Evolutionary conservation across 257 asterid species (phyloP).

Genomic region (Rauvolfia tetraphylla): DNA sequence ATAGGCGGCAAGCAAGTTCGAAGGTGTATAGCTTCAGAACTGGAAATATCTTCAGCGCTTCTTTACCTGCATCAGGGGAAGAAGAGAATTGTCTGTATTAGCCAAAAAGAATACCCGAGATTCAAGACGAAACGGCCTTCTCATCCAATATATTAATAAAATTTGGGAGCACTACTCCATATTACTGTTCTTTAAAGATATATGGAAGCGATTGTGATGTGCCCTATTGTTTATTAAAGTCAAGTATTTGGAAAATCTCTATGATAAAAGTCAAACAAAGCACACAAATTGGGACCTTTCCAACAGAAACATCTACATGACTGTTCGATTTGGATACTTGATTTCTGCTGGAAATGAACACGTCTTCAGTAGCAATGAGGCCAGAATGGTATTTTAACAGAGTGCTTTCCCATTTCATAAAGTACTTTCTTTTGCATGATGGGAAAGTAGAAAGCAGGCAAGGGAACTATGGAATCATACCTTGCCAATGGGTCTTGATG

Average conservation of each 20-base stretch:
- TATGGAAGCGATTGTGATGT: background rate
- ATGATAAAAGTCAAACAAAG: background rate
- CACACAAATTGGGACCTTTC: too few relatives aligned
- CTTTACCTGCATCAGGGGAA: constrained; percentile 33
- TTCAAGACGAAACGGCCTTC: too few relatives aligned
- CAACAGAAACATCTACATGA: too few relatives aligned
- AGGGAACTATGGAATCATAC: constrained; percentile 18
- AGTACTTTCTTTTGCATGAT: too few relatives aligned
- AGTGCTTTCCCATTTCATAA: too few relatives aligned
- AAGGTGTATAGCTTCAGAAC: constrained; percentile 54
- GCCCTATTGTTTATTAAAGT: background rate
- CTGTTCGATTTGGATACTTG: background rate
- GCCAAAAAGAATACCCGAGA: too few relatives aligned
- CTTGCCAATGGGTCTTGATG: constrained; percentile 55
- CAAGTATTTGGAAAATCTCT: background rate
- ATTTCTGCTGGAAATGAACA: too few relatives aligned
- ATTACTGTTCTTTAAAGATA: background rate
- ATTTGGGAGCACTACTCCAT: too few relatives aligned
- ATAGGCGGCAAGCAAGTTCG: constrained; percentile 64
- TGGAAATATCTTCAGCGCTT: constrained; percentile 48
- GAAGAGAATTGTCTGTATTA: background rate
- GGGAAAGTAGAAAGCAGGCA: background rate
- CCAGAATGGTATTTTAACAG: too few relatives aligned
- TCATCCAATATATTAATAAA: too few relatives aligned
- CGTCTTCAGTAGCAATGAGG: too few relatives aligned